Evolutionary conservation across 2,329 filamentous ascomycete genomes (phyloP), one percentile per base, ranked within the genome.

Genomic region (Aureobasidium leucospermi): DNA sequence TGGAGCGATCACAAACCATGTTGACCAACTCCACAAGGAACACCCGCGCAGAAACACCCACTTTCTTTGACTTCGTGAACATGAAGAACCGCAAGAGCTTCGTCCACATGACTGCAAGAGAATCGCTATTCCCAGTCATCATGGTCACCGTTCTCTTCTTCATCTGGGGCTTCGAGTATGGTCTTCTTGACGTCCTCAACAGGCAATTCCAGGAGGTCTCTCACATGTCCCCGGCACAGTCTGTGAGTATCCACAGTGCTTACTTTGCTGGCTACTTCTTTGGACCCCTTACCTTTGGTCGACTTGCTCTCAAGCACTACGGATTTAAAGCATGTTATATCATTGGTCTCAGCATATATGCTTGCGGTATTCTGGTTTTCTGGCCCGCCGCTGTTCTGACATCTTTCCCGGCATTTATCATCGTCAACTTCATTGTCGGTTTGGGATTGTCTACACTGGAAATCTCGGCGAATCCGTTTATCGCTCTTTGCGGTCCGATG

Each of bases 151-250:
- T 92, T 6, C 77, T 96, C 0, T 96, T 96, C 74, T 85, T 96
- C 64, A 76, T 96, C 2, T 96, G 90, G 91, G 92, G 92, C 0
- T 87, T 96, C 60, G 91, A 90, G 0, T 96, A 96, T 66, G 92
- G 92, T 0, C 80, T 96, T 1, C 78, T 96, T 6, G 90, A 94
- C 67, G 87, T 86, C 0, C 80, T 96, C 31, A 96, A 96, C 69
- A 81, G 80, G 19, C 84, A 84, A 28, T 85, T 90, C 56, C 83
- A 86, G 38, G 68, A 73, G 11, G 81, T 90, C 6, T 81, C 85
- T 13, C 67, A 80, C 23, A 86, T 88, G 78, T 81, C 78, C 1
- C 71, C 78, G 0, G 79, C 82, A 6, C 80, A 90, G 70, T 85
- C 81, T 0, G 75, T 90, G 3, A 85, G 85, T 1, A 79, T 90